A percentile compares a stretch with the other conserved stretches of the same genome.
Evolutionary conservation across 2,329 filamentous ascomycete genomes (phyloP).

Genomic region (Aspergillus pseudoterreus): DNA sequence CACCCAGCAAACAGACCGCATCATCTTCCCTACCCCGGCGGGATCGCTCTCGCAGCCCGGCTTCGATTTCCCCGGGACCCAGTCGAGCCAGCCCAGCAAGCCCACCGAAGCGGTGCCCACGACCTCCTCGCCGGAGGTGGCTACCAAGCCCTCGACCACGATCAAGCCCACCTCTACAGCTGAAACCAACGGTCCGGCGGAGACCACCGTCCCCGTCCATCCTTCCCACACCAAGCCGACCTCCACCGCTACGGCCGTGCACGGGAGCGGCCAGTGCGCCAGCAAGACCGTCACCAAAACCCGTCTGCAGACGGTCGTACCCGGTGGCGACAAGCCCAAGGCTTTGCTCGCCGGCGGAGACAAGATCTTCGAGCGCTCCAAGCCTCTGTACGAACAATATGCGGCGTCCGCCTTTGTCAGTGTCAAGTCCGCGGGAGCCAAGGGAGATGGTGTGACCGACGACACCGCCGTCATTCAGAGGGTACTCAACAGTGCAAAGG

Average conservation of each 20-base stretch:
- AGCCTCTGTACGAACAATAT: slow-evolving; percentile 78
- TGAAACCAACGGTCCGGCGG: slow-evolving; percentile 3
- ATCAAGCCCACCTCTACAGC: neutral
- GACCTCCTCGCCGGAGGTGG: neutral
- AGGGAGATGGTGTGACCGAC: slow-evolving; percentile 81
- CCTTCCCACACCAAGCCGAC: slow-evolving; percentile 3
- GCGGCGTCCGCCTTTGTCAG: slow-evolving; percentile 70
- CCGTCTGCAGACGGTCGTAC: slow-evolving; percentile 58
- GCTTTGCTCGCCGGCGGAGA: slow-evolving; percentile 62
- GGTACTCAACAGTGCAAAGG: slow-evolving; percentile 64
- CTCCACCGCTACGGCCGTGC: slow-evolving; percentile 1
- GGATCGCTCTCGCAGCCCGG: slow-evolving; percentile 9
- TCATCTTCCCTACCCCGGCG: slow-evolving; percentile 1
- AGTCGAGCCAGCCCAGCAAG: neutral
- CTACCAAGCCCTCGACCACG: neutral
- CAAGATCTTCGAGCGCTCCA: slow-evolving; percentile 75
- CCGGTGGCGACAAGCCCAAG: slow-evolving; percentile 59
- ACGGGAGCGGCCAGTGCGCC: slow-evolving; percentile 18
- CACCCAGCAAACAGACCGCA: neutral
- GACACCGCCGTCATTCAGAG: slow-evolving; percentile 82
- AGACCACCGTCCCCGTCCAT: neutral
- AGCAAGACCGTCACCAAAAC: slow-evolving; percentile 33
- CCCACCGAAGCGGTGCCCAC: neutral
- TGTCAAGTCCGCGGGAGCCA: slow-evolving; percentile 77
- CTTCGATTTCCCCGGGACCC: neutral